A percentile compares a stretch with the other conserved stretches of the same genome.
Conservation (phyloP, 176 grass and related monocot genomes). For the Zea mays region DNA sequence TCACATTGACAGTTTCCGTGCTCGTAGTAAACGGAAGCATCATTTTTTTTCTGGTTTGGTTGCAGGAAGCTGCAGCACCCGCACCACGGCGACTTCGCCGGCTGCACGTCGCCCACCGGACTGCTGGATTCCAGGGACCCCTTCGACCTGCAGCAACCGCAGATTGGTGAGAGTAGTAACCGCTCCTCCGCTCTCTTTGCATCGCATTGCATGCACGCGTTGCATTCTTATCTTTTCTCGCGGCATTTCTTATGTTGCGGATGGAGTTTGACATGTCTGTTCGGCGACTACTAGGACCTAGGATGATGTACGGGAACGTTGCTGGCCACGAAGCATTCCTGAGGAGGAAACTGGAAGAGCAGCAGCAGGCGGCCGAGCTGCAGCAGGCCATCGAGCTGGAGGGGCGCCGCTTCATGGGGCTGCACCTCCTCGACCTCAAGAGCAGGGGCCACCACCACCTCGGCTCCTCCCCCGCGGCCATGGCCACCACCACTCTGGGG, state of each 20-base stretch:
- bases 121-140: conserved; percentile 66
- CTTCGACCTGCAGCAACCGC: conserved; percentile 60
- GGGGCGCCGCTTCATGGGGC: conserved; percentile 18
- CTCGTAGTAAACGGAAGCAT: not conserved
- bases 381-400: conserved; percentile 54
- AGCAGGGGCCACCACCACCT: conserved; percentile 12
- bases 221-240: not conserved
- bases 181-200: not conserved
- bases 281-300: conserved; percentile 40
- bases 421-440: conserved; percentile 45
- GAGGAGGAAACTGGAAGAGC: conserved; percentile 60
- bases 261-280: not conserved
- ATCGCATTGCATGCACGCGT: not conserved
- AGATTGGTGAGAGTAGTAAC: conserved; percentile 57
- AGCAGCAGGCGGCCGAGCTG: conserved; percentile 29
- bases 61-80: conserved; percentile 42
- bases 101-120: conserved; percentile 56
- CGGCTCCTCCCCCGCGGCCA: conserved; percentile 5
- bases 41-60: not conserved
- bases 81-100: conserved; percentile 58
- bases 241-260: not conserved
- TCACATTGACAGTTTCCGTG: not conserved
- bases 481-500: not conserved
- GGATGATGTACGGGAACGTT: conserved; percentile 50
- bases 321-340: conserved; percentile 57